Percentiles rank a stretch among this genome's conserved stretches.
These are phyloP conservation scores for Porphyrellus cyaneotinctus DNA, from an alignment of 768 basidiomycete species.

Conservation along the genomic window DNA sequence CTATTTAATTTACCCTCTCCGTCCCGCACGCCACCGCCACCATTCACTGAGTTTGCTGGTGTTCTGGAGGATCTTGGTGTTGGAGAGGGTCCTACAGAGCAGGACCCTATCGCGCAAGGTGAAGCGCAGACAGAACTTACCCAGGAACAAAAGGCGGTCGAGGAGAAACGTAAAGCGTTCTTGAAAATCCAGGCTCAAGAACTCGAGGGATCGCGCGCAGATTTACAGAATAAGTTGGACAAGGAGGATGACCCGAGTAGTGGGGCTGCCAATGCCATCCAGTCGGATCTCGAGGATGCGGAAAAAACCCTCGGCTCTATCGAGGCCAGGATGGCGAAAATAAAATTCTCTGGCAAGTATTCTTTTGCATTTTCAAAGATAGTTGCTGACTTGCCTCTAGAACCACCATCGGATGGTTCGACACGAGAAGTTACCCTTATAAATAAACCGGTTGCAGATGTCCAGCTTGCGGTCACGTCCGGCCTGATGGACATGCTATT, in stretches of 20 bases:
- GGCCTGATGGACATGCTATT: constrained; percentile 10
- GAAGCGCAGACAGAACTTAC: constrained; percentile 19
- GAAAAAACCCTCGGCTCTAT: constrained; percentile 7
- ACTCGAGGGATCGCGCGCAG: constrained; percentile 6
- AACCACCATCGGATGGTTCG: not conserved
- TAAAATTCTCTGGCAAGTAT: constrained; percentile 17
- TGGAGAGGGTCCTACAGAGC: constrained; percentile 1
- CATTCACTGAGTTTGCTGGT: constrained; percentile 23
- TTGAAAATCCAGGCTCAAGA: constrained; percentile 13
- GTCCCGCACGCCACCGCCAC: constrained; percentile 23
- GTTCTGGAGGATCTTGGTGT: not conserved
- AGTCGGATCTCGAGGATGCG: constrained; percentile 17
- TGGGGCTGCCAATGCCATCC: constrained; percentile 1
- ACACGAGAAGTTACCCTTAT: not conserved
- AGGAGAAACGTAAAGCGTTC: constrained; percentile 22
- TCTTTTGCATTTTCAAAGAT: not conserved
- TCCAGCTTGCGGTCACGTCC: not conserved
- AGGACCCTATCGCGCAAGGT: constrained; percentile 18
- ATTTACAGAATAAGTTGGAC: constrained; percentile 5
- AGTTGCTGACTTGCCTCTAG: constrained; percentile 8
- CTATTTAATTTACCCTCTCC: constrained; percentile 8
- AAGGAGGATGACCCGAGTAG: not conserved
- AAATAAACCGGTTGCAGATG: constrained; percentile 5
- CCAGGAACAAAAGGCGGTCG: constrained; percentile 16
- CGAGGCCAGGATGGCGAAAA: constrained; percentile 18